These are phyloP conservation scores for Candida berthetii DNA, from an alignment of 805 yeast genomes.

Conservation along the genomic window DNA sequence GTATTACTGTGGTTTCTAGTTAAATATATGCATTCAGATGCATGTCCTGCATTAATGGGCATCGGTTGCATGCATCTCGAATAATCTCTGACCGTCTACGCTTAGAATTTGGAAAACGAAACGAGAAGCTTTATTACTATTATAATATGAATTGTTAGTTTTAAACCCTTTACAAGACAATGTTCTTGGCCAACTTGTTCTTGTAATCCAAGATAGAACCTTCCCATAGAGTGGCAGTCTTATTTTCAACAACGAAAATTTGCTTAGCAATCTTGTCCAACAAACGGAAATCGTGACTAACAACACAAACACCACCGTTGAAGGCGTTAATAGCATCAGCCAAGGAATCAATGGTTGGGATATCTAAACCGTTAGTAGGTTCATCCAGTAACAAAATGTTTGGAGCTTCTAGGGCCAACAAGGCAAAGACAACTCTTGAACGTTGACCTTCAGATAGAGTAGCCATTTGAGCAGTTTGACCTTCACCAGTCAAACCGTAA, in stretches of 20 bases:
- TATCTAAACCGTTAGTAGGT: constrained; percentile 99
- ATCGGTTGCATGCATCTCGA: too few relatives aligned
- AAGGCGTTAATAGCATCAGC: constrained; percentile 93
- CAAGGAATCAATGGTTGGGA: constrained; percentile 94
- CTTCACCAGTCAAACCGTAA: constrained; percentile 98
- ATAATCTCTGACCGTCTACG: too few relatives aligned
- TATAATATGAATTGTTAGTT: background rate
- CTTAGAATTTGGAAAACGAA: too few relatives aligned
- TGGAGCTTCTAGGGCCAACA: constrained; percentile 92
- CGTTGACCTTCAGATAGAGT: constrained; percentile 98
- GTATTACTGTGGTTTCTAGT: too few relatives aligned
- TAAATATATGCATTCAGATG: too few relatives aligned
- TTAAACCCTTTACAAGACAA: constrained; percentile 48
- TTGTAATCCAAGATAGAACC: constrained; percentile 88
- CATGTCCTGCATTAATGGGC: too few relatives aligned
- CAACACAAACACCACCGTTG: constrained; percentile 98
- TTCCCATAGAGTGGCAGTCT: constrained; percentile 95
- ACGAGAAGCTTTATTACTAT: too few relatives aligned
- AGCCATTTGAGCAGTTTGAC: constrained; percentile 98
- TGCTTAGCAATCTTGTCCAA: constrained; percentile 97
- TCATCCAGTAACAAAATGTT: constrained; percentile 94
- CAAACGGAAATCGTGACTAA: constrained; percentile 97
- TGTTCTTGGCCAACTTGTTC: constrained; percentile 87
- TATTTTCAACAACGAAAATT: constrained; percentile 92
- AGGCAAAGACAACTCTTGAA: constrained; percentile 96